These are phyloP conservation scores for Neurospora sp. DNA, from an alignment of 495 filamentous ascomycete genomes.

Conservation along the genomic window DNA sequence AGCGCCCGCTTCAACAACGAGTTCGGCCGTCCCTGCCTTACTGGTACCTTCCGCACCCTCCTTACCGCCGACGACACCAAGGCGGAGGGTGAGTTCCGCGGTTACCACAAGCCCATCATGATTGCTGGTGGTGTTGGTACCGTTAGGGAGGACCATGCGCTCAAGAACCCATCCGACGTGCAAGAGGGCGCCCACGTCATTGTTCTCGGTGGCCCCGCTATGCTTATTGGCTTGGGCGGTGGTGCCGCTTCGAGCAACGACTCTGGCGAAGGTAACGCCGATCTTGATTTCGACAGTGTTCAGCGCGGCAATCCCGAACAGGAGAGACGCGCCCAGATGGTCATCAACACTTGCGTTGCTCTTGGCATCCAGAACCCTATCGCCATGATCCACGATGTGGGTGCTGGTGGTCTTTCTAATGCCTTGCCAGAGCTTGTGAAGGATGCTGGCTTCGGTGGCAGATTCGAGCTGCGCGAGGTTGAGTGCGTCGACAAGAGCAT, in stretches of 20 bases:
- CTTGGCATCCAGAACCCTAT: constrained; percentile 81
- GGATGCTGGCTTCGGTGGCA: constrained; percentile 79
- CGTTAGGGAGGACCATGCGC: constrained; percentile 85
- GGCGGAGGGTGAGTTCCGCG: constrained; percentile 54
- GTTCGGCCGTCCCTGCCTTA: constrained; percentile 85
- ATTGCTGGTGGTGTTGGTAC: constrained; percentile 92
- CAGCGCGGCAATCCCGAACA: constrained; percentile 93
- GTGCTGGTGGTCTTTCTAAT: constrained; percentile 89
- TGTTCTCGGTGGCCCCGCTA: constrained; percentile 88
- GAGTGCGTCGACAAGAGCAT: constrained; percentile 83
- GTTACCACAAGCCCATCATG: constrained; percentile 99
- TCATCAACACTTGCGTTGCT: constrained; percentile 85
- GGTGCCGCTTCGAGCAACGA: constrained; percentile 88
- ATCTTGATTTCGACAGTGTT: constrained; percentile 92
- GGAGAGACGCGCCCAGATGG: constrained; percentile 88
- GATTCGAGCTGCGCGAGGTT: constrained; percentile 83
- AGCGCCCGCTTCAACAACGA: constrained; percentile 96
- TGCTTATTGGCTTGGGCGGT: constrained; percentile 93
- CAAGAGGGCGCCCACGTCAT: constrained; percentile 76
- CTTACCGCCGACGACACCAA: constrained; percentile 46
- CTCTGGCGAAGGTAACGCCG: constrained; percentile 77
- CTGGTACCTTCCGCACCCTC: constrained; percentile 84
- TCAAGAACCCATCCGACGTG: constrained; percentile 70
- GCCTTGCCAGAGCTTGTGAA: constrained; percentile 80
- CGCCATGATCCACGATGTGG: constrained; percentile 93